Percentiles rank a stretch among this genome's conserved stretches.
phyloP scores from a whole-genome alignment of 345 rosid genomes.

The Aegle marmelos region DNA sequence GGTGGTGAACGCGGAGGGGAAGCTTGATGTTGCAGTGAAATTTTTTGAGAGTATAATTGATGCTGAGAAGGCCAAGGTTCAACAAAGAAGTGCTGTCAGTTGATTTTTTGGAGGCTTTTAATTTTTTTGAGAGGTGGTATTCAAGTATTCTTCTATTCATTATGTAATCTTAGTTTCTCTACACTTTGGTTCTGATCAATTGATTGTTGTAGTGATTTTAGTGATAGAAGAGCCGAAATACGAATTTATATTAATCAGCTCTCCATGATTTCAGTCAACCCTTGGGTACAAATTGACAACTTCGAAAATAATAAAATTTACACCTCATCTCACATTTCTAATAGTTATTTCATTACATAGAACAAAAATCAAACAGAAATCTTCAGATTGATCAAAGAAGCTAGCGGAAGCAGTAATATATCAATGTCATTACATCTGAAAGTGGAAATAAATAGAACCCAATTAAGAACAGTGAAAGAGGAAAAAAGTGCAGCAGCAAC shows the following conservation, averaged over 20 bases:
- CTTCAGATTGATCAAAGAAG: not conserved
- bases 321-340: not conserved
- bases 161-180: not conserved
- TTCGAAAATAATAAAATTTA: no score
- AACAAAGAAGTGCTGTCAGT: slow-evolving; percentile 52
- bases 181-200: not conserved
- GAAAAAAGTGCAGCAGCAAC: not conserved
- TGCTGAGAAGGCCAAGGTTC: slow-evolving; percentile 88
- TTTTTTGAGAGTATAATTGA: slow-evolving; percentile 71
- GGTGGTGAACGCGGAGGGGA: slow-evolving; percentile 79
- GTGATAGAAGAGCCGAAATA: not conserved
- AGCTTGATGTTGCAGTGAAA: slow-evolving; percentile 63
- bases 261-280: not conserved
- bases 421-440: not conserved
- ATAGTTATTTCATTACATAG: not conserved
- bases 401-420: not conserved
- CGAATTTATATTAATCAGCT: not conserved
- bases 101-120: slow-evolving; percentile 25
- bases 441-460: not conserved
- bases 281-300: not conserved
- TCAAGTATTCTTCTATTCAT: not conserved
- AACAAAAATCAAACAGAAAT: not conserved
- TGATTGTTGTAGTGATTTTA: not conserved
- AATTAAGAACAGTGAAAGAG: not conserved
- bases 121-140: not conserved